phyloP scores from a whole-genome alignment of 108 stramenopile genomes.

The Nannochloropsis oceanica region DNA sequence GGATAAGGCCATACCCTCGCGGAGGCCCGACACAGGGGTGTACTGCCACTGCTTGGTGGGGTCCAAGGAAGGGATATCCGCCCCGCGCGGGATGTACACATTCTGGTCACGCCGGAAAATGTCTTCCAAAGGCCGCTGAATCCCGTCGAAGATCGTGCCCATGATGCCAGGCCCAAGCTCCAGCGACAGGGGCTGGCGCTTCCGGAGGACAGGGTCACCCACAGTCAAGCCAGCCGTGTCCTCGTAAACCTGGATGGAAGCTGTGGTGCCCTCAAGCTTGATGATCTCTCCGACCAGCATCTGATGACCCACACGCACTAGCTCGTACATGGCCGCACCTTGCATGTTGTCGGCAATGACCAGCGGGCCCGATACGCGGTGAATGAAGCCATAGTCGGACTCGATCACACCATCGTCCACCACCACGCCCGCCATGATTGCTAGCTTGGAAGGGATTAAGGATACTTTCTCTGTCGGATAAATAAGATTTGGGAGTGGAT shows the following conservation, averaged over 20 bases:
- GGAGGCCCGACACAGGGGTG: constrained; percentile 59
- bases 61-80: constrained; percentile 81
- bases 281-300: constrained; percentile 99
- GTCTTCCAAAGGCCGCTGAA: constrained; percentile 93
- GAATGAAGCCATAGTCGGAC: constrained; percentile 94
- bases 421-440: constrained; percentile 20
- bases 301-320: constrained; percentile 94
- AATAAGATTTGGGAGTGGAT: too few species aligned
- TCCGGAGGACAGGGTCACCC: constrained; percentile 84
- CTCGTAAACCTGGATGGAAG: constrained; percentile 76
- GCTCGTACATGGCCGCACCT: constrained; percentile 93
- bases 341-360: constrained; percentile 97
- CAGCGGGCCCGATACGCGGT: constrained; percentile 68
- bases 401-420: constrained; percentile 58
- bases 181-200: constrained; percentile 86
- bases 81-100: constrained; percentile 88
- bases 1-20: constrained; percentile 77
- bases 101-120: constrained; percentile 48
- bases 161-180: constrained; percentile 99
- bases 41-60: constrained; percentile 78
- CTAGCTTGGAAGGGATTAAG: neutral
- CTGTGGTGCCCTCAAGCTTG: constrained; percentile 97
- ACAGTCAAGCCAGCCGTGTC: constrained; percentile 71
- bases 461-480: too few species aligned
- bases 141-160: constrained; percentile 99